phyloP scores from a whole-genome alignment of 768 basidiomycete species.

The Psilocybe tampanensis region DNA sequence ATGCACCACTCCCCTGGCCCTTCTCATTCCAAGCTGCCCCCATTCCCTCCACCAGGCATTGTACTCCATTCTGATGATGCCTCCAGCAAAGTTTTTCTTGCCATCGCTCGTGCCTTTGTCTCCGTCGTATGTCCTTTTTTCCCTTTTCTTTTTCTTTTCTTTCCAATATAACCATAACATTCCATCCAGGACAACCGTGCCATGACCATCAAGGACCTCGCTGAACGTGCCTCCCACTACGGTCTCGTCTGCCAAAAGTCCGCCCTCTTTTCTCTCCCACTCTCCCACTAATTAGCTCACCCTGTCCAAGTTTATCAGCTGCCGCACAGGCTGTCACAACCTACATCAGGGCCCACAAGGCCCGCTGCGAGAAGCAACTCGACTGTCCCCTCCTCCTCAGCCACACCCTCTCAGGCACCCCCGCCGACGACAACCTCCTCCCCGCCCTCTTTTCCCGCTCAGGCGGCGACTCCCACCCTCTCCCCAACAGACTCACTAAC shows the following conservation, averaged over 20 bases:
- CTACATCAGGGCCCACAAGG: slow-evolving; percentile 75
- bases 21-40: slow-evolving; percentile 49
- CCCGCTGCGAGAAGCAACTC: slow-evolving; percentile 70
- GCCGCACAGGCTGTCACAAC: slow-evolving; percentile 83
- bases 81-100: slow-evolving; percentile 69
- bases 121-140: slow-evolving; percentile 57
- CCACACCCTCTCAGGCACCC: slow-evolving; percentile 72
- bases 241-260: slow-evolving; percentile 81
- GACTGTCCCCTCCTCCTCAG: slow-evolving; percentile 76
- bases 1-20: neutral
- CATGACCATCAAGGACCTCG: slow-evolving; percentile 86
- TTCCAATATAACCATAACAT: slow-evolving; percentile 17
- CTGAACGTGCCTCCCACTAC: slow-evolving; percentile 64
- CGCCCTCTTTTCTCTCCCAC: slow-evolving; percentile 5
- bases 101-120: slow-evolving; percentile 72
- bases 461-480: slow-evolving; percentile 61
- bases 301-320: slow-evolving; percentile 60
- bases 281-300: slow-evolving; percentile 12
- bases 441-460: slow-evolving; percentile 69
- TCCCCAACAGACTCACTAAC: slow-evolving; percentile 60
- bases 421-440: slow-evolving; percentile 72
- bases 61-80: slow-evolving; percentile 78
- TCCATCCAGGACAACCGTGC: slow-evolving; percentile 68
- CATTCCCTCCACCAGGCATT: slow-evolving; percentile 65
- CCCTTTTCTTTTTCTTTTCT: slow-evolving; percentile 16